phyloP scores from a whole-genome alignment of 2,329 filamentous ascomycete genomes.

The Colletotrichum endophyticum region DNA sequence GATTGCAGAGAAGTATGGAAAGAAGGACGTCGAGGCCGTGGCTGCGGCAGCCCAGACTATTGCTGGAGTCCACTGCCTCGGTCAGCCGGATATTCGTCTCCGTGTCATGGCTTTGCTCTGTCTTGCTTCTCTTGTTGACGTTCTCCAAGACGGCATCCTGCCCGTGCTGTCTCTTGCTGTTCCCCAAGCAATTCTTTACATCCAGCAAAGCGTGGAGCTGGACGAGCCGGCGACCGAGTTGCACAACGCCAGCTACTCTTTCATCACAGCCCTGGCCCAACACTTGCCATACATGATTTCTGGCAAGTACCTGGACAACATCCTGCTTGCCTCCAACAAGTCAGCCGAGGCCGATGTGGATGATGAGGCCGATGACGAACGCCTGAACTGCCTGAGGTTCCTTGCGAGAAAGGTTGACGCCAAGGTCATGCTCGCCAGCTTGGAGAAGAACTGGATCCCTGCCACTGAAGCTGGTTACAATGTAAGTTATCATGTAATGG shows the following conservation, averaged over 20 bases:
- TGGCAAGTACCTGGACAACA: conserved; percentile 71
- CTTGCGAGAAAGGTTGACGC: conserved; percentile 80
- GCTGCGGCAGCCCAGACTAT: conserved; percentile 78
- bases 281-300: conserved; percentile 91
- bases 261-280: conserved; percentile 80
- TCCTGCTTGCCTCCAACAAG: conserved; percentile 74
- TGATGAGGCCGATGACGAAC: conserved; percentile 66
- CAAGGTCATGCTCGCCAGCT: conserved; percentile 74
- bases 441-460: conserved; percentile 74
- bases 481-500: conserved; percentile 48
- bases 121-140: conserved; percentile 86
- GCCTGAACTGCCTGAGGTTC: conserved; percentile 73
- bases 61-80: conserved; percentile 76
- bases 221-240: conserved; percentile 64
- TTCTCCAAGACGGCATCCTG: conserved; percentile 84
- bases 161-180: conserved; percentile 81
- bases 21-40: conserved; percentile 82
- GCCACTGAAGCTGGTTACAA: conserved; percentile 67
- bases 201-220: conserved; percentile 66
- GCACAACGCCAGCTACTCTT: conserved; percentile 82
- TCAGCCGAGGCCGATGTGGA: conserved; percentile 69
- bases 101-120: conserved; percentile 87
- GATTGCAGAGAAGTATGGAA: conserved; percentile 93
- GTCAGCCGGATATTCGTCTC: conserved; percentile 73
- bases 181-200: conserved; percentile 72